phyloP scores from a whole-genome alignment of 139 green algal species.

The Pedinophyceae sp. region DNA sequence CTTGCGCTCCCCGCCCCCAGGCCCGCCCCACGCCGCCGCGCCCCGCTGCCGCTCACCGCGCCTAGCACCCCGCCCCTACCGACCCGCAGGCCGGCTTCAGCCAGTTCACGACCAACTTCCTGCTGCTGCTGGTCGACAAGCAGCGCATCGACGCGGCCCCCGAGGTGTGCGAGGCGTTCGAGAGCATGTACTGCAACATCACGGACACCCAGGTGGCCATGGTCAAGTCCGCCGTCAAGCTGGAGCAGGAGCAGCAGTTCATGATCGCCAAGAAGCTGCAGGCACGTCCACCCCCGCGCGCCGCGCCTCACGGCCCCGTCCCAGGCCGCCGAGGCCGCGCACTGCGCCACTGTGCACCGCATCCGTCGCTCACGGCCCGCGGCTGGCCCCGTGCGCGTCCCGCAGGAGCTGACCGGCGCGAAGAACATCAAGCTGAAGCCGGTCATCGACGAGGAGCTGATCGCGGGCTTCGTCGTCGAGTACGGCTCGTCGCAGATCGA shows the following conservation, averaged over 20 bases:
- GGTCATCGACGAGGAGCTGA: slow-evolving; percentile 75
- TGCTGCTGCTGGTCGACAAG: slow-evolving; percentile 89
- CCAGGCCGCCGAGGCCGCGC: no score
- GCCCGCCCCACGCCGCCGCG: no score
- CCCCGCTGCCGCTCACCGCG: no score
- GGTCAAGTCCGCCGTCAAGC: slow-evolving; percentile 81
- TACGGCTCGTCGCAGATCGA: slow-evolving; percentile 86
- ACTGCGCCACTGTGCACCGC: no score
- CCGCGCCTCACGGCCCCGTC: no score
- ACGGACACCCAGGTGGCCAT: slow-evolving; percentile 93
- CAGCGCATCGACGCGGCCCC: slow-evolving; percentile 58
- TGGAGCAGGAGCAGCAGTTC: slow-evolving; percentile 98
- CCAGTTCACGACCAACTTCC: slow-evolving; percentile 84
- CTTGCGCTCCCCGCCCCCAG: no score
- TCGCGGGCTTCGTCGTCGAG: slow-evolving; percentile 91
- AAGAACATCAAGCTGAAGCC: slow-evolving; percentile 99
- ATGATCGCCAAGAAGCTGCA: slow-evolving; percentile 98
- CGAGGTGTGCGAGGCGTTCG: slow-evolving; percentile 80
- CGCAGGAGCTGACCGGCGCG: slow-evolving; percentile 80
- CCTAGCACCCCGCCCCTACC: no score
- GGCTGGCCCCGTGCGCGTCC: neutral
- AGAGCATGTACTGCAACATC: slow-evolving; percentile 82
- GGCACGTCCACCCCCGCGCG: no score
- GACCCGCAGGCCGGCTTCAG: slow-evolving; percentile 65
- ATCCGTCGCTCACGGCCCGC: no score